Evolutionary conservation across 306 rosid genomes (phyloP).

Genomic region (Fagus crenata): DNA sequence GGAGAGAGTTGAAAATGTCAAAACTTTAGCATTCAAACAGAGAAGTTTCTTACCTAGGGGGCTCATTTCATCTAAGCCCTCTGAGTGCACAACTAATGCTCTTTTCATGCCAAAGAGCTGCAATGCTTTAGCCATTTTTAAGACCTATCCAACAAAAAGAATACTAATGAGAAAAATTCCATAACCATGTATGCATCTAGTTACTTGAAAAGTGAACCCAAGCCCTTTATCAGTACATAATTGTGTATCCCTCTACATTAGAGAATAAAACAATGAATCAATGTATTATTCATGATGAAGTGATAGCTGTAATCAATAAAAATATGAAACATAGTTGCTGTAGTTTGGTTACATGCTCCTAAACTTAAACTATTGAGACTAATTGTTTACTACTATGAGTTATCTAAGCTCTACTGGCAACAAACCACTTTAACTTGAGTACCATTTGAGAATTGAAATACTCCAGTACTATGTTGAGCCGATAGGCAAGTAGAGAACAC

Average conservation of each 20-base stretch:
- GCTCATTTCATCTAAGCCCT: slow-evolving; percentile 96
- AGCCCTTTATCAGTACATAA: slow-evolving; percentile 12
- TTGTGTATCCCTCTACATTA: not conserved
- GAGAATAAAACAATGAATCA: slow-evolving; percentile 3
- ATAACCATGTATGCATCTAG: not conserved
- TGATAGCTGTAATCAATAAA: not conserved
- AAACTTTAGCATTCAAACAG: slow-evolving; percentile 14
- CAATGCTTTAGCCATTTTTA: slow-evolving; percentile 84
- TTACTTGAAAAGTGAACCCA: not conserved
- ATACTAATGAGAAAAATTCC: slow-evolving; percentile 15
- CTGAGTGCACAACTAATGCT: slow-evolving; percentile 94
- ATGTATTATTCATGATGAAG: not conserved
- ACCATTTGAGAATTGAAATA: not conserved
- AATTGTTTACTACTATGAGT: not conserved
- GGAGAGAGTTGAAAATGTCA: not conserved
- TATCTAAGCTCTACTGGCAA: not conserved
- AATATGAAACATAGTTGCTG: not conserved
- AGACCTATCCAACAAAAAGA: slow-evolving; percentile 54
- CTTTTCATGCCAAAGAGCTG: slow-evolving; percentile 84
- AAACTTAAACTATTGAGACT: not conserved
- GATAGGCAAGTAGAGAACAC: not conserved
- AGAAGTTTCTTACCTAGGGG: slow-evolving; percentile 71
- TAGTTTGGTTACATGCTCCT: not conserved
- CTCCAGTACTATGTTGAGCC: not conserved
- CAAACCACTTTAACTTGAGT: not conserved